phyloP scores from a whole-genome alignment of 2,329 filamentous ascomycete genomes.

The Emergomyces pasteurianus region DNA sequence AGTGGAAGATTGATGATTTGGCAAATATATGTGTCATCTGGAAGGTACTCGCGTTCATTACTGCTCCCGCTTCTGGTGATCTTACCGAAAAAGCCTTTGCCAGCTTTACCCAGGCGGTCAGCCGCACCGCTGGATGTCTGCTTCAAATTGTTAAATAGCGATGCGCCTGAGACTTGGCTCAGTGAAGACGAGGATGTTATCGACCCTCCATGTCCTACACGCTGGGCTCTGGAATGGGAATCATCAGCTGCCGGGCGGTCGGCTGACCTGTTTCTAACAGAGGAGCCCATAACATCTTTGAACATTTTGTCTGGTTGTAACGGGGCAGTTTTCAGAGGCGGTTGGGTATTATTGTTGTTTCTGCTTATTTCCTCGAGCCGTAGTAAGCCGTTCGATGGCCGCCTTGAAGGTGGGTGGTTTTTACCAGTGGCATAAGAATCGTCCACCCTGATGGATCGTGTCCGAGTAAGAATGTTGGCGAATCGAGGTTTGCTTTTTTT shows the following conservation, averaged over 20 bases:
- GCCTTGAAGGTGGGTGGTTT: conserved; percentile 19
- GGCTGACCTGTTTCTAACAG: conserved; percentile 57
- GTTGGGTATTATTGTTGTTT: conserved; percentile 22
- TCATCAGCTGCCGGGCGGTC: conserved; percentile 41
- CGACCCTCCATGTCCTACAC: conserved; percentile 23
- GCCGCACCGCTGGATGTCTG: conserved; percentile 62
- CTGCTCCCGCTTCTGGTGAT: conserved; percentile 56
- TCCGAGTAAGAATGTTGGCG: conserved; percentile 32
- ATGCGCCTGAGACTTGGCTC: conserved; percentile 37
- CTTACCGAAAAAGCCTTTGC: conserved; percentile 75
- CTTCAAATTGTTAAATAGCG: conserved; percentile 62
- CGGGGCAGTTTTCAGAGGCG: conserved; percentile 50
- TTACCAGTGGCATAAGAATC: conserved; percentile 23
- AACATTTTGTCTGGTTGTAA: conserved; percentile 55
- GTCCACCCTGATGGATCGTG: conserved; percentile 34
- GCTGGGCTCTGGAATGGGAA: conserved; percentile 19
- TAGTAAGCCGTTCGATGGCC: conserved; percentile 29
- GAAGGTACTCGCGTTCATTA: conserved; percentile 51
- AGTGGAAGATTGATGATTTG: conserved; percentile 78
- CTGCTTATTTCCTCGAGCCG: conserved; percentile 25
- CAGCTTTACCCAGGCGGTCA: conserved; percentile 57
- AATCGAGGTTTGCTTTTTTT: conserved; percentile 36
- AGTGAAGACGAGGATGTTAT: conserved; percentile 36
- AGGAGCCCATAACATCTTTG: conserved; percentile 54
- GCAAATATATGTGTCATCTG: conserved; percentile 72